phyloP scores from a whole-genome alignment of 108 stramenopile species.

The Parmales sp. region DNA sequence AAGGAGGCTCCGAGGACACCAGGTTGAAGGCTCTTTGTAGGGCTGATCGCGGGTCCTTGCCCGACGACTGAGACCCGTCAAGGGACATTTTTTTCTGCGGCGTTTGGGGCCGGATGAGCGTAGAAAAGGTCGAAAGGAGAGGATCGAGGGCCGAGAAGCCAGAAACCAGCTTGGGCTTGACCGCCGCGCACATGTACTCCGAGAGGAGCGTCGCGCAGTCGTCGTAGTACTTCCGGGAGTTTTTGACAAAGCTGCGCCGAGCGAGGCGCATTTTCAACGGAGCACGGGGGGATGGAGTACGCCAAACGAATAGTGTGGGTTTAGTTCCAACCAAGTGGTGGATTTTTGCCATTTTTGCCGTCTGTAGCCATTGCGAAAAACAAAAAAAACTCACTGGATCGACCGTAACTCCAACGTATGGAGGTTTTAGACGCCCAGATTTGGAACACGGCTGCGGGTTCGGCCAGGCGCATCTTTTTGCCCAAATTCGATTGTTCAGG shows the following conservation, averaged over 20 bases:
- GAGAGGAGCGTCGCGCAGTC: slow-evolving; percentile 82
- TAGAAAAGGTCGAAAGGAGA: slow-evolving; percentile 30
- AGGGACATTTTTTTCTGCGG: not conserved
- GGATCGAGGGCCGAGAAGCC: slow-evolving; percentile 71
- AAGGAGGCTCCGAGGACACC: not conserved
- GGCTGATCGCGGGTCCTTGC: not conserved
- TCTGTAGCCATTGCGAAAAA: too few species aligned
- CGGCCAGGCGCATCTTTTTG: too few species aligned
- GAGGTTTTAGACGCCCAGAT: too few species aligned
- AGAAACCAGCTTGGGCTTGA: slow-evolving; percentile 55
- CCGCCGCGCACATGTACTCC: slow-evolving; percentile 74
- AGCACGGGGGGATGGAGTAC: not conserved
- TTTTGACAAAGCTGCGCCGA: slow-evolving; percentile 27
- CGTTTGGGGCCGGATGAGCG: not conserved
- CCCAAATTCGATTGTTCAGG: too few species aligned
- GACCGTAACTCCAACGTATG: too few species aligned
- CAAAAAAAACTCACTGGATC: too few species aligned
- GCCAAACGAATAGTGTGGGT: too few species aligned
- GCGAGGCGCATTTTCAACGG: not conserved
- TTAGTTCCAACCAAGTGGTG: too few species aligned
- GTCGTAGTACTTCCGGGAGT: slow-evolving; percentile 84
- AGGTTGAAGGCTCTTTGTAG: not conserved
- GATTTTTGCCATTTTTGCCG: too few species aligned
- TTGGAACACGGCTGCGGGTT: too few species aligned
- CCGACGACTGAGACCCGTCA: not conserved